Conservation (phyloP, 257 asterid species). For the Solanum infundibuliforme region DNA sequence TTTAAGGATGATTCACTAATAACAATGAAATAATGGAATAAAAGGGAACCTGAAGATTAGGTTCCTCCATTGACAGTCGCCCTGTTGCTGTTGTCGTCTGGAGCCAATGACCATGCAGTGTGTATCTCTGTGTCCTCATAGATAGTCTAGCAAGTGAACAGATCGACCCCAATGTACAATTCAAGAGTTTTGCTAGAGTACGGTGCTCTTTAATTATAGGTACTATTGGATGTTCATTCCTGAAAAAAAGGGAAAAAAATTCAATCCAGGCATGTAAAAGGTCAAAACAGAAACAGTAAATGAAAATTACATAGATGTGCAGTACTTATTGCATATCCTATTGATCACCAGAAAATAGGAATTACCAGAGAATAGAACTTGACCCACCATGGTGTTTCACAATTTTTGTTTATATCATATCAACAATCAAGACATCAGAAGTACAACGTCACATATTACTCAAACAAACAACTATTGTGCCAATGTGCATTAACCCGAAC, state of each 20-base stretch:
- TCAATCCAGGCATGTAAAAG: neutral
- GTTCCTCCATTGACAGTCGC: constrained; percentile 95
- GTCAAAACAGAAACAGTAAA: neutral
- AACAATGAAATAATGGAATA: neutral
- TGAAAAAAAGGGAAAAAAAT: constrained; percentile 20
- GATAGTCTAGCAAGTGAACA: constrained; percentile 87
- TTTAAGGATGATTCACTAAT: neutral
- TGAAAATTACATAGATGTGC: neutral
- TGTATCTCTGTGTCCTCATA: constrained; percentile 67
- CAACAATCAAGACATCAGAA: neutral
- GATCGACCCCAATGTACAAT: constrained; percentile 80
- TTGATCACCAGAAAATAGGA: neutral
- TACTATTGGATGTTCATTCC: constrained; percentile 85
- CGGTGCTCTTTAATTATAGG: constrained; percentile 90
- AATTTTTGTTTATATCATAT: neutral
- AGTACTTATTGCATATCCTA: neutral
- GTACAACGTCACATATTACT: neutral
- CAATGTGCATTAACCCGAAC: neutral
- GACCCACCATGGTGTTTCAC: neutral
- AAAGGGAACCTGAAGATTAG: constrained; percentile 80
- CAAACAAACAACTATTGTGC: neutral
- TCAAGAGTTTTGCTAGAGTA: constrained; percentile 74
- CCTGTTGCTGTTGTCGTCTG: constrained; percentile 98
- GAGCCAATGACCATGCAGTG: constrained; percentile 96
- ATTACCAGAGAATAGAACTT: neutral